phyloP scores from a whole-genome alignment of 352 stramenopile genomes.

The Phytophthora palmivora region DNA sequence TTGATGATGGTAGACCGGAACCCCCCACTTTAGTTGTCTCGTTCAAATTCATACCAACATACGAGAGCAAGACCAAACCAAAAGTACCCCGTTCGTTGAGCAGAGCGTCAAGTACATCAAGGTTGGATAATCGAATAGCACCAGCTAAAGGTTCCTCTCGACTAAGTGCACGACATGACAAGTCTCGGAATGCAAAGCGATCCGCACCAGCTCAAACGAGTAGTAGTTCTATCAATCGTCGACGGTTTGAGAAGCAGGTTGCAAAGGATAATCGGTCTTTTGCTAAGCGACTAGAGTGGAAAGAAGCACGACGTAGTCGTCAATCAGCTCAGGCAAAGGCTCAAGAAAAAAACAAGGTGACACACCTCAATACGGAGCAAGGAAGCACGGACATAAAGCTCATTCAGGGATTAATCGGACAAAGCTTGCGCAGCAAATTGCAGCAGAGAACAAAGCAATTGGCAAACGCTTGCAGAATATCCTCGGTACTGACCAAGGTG shows the following conservation, averaged over 20 bases:
- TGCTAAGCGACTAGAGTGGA: slow-evolving; percentile 57
- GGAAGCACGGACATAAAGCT: slow-evolving; percentile 58
- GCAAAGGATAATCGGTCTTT: slow-evolving; percentile 65
- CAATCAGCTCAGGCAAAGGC: slow-evolving; percentile 41
- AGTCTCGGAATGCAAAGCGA: slow-evolving; percentile 13
- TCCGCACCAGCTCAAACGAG: slow-evolving; percentile 41
- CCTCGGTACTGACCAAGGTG: slow-evolving; percentile 20
- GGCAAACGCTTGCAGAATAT: slow-evolving; percentile 60
- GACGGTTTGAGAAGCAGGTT: slow-evolving; percentile 61
- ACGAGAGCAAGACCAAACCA: slow-evolving; percentile 23
- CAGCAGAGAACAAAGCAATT: slow-evolving; percentile 60
- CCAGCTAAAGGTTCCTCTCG: slow-evolving; percentile 18
- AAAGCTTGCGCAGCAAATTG: slow-evolving; percentile 62
- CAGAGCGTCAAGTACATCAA: slow-evolving; percentile 7
- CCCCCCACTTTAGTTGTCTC: slow-evolving; percentile 40
- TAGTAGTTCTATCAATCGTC: slow-evolving; percentile 68
- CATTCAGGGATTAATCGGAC: slow-evolving; percentile 68
- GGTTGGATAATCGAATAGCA: slow-evolving; percentile 6
- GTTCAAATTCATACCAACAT: slow-evolving; percentile 57
- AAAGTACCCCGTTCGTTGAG: slow-evolving; percentile 10
- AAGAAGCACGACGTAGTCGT: slow-evolving; percentile 39
- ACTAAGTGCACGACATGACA: slow-evolving; percentile 11
- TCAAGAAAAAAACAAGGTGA: slow-evolving; percentile 47
- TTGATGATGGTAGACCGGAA: slow-evolving; percentile 17
- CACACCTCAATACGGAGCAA: slow-evolving; percentile 49